Evolutionary conservation across 257 asterid species (phyloP).

Genomic region (Rubia yunnanensis): DNA sequence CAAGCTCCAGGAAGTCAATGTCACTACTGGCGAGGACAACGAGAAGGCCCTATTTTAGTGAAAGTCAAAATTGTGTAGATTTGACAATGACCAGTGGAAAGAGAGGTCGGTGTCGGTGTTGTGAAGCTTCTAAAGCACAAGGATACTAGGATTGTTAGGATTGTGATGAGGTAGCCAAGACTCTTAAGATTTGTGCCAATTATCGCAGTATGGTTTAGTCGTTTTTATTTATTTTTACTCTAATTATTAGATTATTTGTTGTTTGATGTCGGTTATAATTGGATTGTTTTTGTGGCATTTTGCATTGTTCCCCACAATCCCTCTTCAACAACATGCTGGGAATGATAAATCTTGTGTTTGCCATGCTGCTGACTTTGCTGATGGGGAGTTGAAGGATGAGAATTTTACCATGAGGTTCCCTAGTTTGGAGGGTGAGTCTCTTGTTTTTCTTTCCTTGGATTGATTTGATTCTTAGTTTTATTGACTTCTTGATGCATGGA

Average conservation of each 20-base stretch:
- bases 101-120: constrained; percentile 88
- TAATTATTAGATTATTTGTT: not conserved
- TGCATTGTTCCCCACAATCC: constrained; percentile 53
- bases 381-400: constrained; percentile 82
- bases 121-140: constrained; percentile 77
- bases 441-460: not conserved
- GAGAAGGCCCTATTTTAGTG: constrained; percentile 60
- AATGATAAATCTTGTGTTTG: constrained; percentile 81
- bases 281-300: constrained; percentile 26
- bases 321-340: constrained; percentile 73
- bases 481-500: not conserved
- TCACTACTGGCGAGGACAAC: constrained; percentile 75
- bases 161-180: constrained; percentile 90
- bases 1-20: constrained; percentile 61
- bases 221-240: too few relatives aligned
- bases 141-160: constrained; percentile 66
- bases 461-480: not conserved
- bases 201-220: constrained; percentile 53
- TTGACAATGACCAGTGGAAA: constrained; percentile 87
- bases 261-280: not conserved
- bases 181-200: constrained; percentile 86
- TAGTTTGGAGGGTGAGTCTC: constrained; percentile 60
- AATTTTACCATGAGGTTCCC: constrained; percentile 66
- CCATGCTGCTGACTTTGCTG: constrained; percentile 85
- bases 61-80: constrained; percentile 83